Conservation (phyloP, 1,284 basidiomycete species). For the Stygiomarasmius scandens region DNA sequence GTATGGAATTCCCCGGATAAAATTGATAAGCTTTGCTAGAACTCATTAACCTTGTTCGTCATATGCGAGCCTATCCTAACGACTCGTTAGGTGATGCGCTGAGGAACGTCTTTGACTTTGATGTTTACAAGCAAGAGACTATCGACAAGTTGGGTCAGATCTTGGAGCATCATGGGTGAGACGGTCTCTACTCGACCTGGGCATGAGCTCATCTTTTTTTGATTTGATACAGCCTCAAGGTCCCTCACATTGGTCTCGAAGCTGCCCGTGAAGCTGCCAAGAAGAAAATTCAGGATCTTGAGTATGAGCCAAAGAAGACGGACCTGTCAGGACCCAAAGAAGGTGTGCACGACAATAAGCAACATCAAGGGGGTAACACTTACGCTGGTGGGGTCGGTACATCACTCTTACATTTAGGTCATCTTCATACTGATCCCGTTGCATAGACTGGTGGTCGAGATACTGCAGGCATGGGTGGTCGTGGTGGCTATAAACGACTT, state of each 20-base stretch:
- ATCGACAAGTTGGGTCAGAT: constrained; percentile 62
- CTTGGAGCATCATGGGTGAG: constrained; percentile 60
- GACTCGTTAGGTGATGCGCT: constrained; percentile 58
- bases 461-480: constrained; percentile 65
- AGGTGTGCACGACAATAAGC: constrained; percentile 61
- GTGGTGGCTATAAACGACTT: constrained; percentile 67
- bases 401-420: constrained; percentile 1
- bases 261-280: constrained; percentile 54
- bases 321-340: constrained; percentile 56
- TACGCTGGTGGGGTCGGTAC: constrained; percentile 62
- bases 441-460: constrained; percentile 64
- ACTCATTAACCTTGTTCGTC: constrained; percentile 63
- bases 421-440: neutral
- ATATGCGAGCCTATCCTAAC: constrained; percentile 60
- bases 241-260: constrained; percentile 54
- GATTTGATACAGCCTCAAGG: constrained; percentile 50
- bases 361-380: constrained; percentile 61
- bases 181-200: constrained; percentile 5
- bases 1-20: neutral
- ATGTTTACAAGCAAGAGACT: constrained; percentile 64
- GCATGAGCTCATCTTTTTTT: neutral
- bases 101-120: constrained; percentile 70
- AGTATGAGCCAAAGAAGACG: constrained; percentile 58
- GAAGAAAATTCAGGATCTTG: constrained; percentile 55
- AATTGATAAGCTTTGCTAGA: constrained; percentile 39